Conservation (phyloP, 495 filamentous ascomycete genomes). For the Xylaria intraflava region DNA sequence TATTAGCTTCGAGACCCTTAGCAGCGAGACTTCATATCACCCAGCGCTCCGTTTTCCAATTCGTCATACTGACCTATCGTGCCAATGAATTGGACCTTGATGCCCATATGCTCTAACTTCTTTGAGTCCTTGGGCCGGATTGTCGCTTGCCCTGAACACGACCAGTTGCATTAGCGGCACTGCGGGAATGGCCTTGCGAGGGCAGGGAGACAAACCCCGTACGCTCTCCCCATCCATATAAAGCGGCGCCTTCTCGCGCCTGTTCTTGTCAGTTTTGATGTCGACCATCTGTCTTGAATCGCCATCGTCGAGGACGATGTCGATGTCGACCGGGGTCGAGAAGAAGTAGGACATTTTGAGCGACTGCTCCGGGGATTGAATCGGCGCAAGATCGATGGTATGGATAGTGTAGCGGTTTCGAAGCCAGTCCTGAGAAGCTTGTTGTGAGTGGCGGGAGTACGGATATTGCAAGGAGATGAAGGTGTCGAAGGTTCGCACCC, state of each 20-base stretch:
- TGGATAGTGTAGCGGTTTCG: neutral
- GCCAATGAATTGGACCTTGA: constrained; percentile 99
- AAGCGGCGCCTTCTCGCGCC: constrained; percentile 90
- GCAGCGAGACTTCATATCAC: neutral
- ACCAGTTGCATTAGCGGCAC: neutral
- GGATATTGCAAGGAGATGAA: neutral
- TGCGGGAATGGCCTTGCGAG: neutral
- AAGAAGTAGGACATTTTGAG: constrained; percentile 93
- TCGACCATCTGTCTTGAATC: constrained; percentile 94
- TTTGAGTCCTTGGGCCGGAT: constrained; percentile 98
- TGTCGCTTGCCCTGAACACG: constrained; percentile 64
- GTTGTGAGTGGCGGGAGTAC: neutral
- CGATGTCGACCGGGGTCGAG: constrained; percentile 95
- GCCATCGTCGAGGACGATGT: constrained; percentile 90
- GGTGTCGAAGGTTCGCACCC: no score
- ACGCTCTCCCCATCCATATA: constrained; percentile 99
- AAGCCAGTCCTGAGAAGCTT: neutral
- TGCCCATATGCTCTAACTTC: constrained; percentile 93
- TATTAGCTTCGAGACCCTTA: constrained; percentile 1
- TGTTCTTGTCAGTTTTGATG: constrained; percentile 95
- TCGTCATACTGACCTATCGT: constrained; percentile 71
- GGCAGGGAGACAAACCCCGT: constrained; percentile 40
- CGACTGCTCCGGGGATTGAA: constrained; percentile 1
- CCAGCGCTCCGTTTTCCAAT: neutral
- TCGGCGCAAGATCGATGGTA: neutral